phyloP scores from a whole-genome alignment of 2,329 filamentous ascomycete species.

The Achaetomium macrosporum region DNA sequence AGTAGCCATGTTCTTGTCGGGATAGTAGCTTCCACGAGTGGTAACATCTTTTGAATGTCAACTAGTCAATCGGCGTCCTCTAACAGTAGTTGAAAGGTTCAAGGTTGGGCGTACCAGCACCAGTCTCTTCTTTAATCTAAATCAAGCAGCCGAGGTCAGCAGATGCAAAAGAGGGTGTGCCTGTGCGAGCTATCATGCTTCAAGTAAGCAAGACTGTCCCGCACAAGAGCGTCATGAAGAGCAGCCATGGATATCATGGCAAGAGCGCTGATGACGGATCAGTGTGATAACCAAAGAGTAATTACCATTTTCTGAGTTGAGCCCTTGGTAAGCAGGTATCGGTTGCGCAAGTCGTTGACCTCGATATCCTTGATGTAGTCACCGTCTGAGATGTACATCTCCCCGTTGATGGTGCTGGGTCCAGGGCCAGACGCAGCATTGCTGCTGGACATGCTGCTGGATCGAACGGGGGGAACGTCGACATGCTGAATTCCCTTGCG shows the following conservation, averaged over 20 bases:
- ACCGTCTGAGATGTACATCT: constrained; percentile 91
- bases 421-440: constrained; percentile 35
- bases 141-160: constrained; percentile 88
- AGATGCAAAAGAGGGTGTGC: constrained; percentile 72
- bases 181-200: constrained; percentile 59
- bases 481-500: constrained; percentile 88
- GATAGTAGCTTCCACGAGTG: constrained; percentile 91
- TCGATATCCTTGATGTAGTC: constrained; percentile 99
- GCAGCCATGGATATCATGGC: constrained; percentile 30
- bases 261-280: constrained; percentile 47
- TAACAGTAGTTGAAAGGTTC: constrained; percentile 41
- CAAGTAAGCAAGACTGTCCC: constrained; percentile 64
- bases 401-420: constrained; percentile 62
- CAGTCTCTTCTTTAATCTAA: constrained; percentile 99
- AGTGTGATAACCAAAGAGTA: constrained; percentile 61
- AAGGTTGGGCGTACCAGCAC: constrained; percentile 84
- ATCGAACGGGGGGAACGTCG: constrained; percentile 76
- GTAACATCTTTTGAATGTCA: constrained; percentile 84
- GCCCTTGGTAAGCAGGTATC: constrained; percentile 94
- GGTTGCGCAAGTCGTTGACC: constrained; percentile 95
- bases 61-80: constrained; percentile 56
- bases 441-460: constrained; percentile 34
- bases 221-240: constrained; percentile 35
- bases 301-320: constrained; percentile 99
- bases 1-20: constrained; percentile 96